A percentile compares a stretch with the other conserved stretches of the same genome.
These are phyloP conservation scores for Rhodamnia rubescens DNA, from an alignment of 345 rosid species.

Conservation along the genomic window DNA sequence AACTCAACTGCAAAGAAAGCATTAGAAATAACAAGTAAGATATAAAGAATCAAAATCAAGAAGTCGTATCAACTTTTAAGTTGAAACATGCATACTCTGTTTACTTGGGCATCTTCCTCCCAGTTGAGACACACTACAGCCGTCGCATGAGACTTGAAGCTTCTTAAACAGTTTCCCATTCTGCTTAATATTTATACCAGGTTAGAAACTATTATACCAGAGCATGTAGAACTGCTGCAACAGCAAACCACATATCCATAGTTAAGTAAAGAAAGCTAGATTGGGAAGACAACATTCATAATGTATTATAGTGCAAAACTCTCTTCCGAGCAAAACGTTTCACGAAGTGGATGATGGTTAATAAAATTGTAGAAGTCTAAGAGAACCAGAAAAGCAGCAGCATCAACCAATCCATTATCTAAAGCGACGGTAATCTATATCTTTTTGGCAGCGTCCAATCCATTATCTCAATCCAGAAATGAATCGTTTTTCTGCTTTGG, in stretches of 20 bases:
- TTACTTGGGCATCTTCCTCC: constrained; percentile 65
- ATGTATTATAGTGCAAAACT: neutral
- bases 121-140: constrained; percentile 89
- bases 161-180: constrained; percentile 61
- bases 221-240: neutral
- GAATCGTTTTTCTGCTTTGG: neutral
- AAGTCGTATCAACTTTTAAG: neutral
- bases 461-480: neutral
- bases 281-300: neutral
- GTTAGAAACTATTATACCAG: neutral
- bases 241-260: neutral
- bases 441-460: neutral
- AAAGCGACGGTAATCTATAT: neutral
- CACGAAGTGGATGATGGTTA: neutral
- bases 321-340: neutral
- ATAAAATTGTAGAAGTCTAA: neutral
- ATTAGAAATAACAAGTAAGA: neutral
- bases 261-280: neutral
- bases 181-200: constrained; percentile 16
- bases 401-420: neutral
- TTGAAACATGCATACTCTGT: constrained; percentile 16
- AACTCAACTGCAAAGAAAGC: neutral
- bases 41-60: neutral
- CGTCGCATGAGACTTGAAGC: constrained; percentile 59
- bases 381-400: neutral